Percentiles rank a stretch among this genome's conserved stretches.
phyloP scores from a whole-genome alignment of 2,329 filamentous ascomycete genomes.

The Iodosphaeria phyllophila region DNA sequence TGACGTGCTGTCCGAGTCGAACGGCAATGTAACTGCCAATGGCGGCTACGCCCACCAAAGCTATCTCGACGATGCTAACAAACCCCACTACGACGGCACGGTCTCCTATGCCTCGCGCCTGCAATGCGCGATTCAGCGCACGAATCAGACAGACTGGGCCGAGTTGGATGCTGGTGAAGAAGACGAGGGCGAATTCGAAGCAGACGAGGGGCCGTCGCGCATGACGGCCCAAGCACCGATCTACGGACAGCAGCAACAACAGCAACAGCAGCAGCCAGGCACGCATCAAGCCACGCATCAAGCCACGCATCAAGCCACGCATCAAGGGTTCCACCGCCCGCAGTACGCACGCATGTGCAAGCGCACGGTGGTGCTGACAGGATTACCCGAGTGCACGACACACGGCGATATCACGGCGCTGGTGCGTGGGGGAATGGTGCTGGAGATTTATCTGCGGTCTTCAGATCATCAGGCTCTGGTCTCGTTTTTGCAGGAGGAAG shows the following conservation, averaged over 20 bases:
- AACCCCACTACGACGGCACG: too few relatives aligned
- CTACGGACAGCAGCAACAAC: not conserved
- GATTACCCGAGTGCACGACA: slow-evolving; percentile 41
- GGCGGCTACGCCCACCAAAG: too few relatives aligned
- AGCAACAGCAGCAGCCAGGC: too few relatives aligned
- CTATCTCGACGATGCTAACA: too few relatives aligned
- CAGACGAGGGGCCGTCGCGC: slow-evolving; percentile 7
- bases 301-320: slow-evolving; percentile 4
- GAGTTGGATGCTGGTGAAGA: slow-evolving; percentile 5
- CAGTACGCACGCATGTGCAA: slow-evolving; percentile 19
- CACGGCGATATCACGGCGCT: slow-evolving; percentile 45
- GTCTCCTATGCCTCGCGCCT: not conserved
- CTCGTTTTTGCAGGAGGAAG: slow-evolving; percentile 47
- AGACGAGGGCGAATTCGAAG: slow-evolving; percentile 7
- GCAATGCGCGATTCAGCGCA: not conserved
- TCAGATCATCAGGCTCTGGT: slow-evolving; percentile 43
- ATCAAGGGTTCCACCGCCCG: slow-evolving; percentile 5
- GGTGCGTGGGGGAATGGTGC: slow-evolving; percentile 50
- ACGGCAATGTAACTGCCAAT: too few relatives aligned
- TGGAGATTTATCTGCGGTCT: slow-evolving; percentile 46
- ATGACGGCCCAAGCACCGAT: slow-evolving; percentile 4
- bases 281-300: not conserved
- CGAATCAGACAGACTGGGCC: slow-evolving; percentile 7
- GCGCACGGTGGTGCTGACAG: slow-evolving; percentile 43
- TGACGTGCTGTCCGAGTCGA: too few relatives aligned